Conservation (phyloP, 2,329 filamentous ascomycete genomes). For the Ophiocordyceps unilateralis region DNA sequence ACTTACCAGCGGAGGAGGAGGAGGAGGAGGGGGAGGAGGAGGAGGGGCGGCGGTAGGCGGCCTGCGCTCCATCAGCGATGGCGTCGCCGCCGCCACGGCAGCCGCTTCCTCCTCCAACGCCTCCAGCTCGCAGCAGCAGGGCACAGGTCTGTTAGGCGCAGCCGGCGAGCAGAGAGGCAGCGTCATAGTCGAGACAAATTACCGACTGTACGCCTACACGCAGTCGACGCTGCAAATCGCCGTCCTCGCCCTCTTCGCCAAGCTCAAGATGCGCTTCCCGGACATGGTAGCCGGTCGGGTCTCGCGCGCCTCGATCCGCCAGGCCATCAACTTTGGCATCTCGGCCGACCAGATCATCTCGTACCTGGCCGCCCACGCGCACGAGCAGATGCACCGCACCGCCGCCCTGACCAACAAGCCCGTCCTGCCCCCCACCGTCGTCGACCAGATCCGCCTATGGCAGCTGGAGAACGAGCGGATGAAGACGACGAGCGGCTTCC, state of each 20-base stretch:
- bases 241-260: conserved; percentile 77
- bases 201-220: conserved; percentile 93
- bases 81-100: conserved; percentile 49
- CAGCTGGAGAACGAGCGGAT: conserved; percentile 94
- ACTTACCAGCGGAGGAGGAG: conserved; percentile 66
- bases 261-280: conserved; percentile 76
- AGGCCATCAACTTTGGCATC: conserved; percentile 79
- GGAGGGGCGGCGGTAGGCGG: too few species aligned
- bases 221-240: conserved; percentile 86
- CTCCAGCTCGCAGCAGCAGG: conserved; percentile 19
- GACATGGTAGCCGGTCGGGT: conserved; percentile 89
- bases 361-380: conserved; percentile 81
- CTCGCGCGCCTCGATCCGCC: conserved; percentile 72
- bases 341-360: conserved; percentile 89
- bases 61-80: conserved; percentile 51
- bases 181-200: conserved; percentile 96
- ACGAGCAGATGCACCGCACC: conserved; percentile 75
- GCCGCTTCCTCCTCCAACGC: too few species aligned
- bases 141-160: conserved; percentile 14
- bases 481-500: conserved; percentile 63
- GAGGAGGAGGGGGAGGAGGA: too few species aligned
- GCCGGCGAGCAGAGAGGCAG: conserved; percentile 47
- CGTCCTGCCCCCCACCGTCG: conserved; percentile 81
- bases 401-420: conserved; percentile 41
- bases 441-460: conserved; percentile 95